phyloP scores from a whole-genome alignment of 2,329 filamentous ascomycete species.

The Nemania sp. region DNA sequence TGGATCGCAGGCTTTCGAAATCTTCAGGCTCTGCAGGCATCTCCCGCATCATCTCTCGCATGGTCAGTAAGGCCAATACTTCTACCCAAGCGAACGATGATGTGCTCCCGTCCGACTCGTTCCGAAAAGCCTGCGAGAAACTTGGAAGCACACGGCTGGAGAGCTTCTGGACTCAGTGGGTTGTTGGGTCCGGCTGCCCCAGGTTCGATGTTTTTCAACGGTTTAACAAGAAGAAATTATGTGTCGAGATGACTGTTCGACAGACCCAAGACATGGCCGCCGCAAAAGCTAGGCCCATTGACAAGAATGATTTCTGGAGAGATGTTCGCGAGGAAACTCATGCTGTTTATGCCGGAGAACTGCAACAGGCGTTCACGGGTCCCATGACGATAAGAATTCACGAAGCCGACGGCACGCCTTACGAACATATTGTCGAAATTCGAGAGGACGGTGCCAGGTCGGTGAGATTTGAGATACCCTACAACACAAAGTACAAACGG shows the following conservation, averaged over 20 bases:
- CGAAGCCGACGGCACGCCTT: constrained; percentile 96
- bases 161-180: constrained; percentile 91
- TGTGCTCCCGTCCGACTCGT: constrained; percentile 74
- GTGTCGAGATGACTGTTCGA: constrained; percentile 86
- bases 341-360: constrained; percentile 68
- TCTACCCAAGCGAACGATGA: constrained; percentile 65
- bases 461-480: constrained; percentile 88
- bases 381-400: constrained; percentile 98
- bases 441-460: constrained; percentile 78
- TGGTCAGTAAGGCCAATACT: constrained; percentile 83
- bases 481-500: constrained; percentile 99
- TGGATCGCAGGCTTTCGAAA: constrained; percentile 90
- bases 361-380: constrained; percentile 85
- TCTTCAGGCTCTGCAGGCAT: constrained; percentile 83
- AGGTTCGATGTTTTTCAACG: constrained; percentile 82
- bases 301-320: constrained; percentile 78
- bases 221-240: constrained; percentile 97
- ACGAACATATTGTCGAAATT: constrained; percentile 97
- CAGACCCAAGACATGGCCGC: constrained; percentile 66
- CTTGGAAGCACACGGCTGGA: constrained; percentile 86
- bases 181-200: constrained; percentile 85
- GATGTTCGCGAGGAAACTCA: constrained; percentile 80
- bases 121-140: constrained; percentile 85
- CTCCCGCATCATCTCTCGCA: constrained; percentile 80
- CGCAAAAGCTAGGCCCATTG: constrained; percentile 57